These are phyloP conservation scores for Bruguiera sexangula DNA, from an alignment of 345 rosid genomes.

Conservation along the genomic window DNA sequence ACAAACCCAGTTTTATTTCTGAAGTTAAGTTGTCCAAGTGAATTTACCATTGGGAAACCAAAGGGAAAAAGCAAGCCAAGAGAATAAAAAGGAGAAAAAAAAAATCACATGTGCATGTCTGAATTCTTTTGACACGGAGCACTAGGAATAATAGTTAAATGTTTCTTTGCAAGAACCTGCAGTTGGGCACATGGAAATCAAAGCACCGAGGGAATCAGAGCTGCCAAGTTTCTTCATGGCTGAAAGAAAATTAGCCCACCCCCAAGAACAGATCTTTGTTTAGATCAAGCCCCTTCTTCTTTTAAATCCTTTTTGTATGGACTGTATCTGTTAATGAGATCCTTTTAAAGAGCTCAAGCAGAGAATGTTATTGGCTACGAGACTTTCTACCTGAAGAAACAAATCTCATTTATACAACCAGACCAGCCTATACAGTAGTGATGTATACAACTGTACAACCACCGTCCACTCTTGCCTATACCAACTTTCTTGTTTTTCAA, in stretches of 20 bases:
- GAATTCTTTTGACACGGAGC: constrained; percentile 15
- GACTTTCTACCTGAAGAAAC: constrained; percentile 18
- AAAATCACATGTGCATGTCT: constrained; percentile 18
- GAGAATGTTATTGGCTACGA: neutral
- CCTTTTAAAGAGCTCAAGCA: neutral
- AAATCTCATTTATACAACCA: constrained; percentile 25
- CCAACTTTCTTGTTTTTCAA: constrained; percentile 30
- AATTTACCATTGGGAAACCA: too few species aligned
- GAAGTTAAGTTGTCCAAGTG: too few species aligned
- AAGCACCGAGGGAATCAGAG: constrained; percentile 83
- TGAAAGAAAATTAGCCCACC: constrained; percentile 6
- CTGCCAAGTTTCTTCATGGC: constrained; percentile 84
- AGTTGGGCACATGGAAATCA: constrained; percentile 70
- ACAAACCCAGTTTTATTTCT: too few species aligned
- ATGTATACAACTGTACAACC: constrained; percentile 25
- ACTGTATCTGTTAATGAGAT: neutral
- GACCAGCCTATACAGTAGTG: constrained; percentile 34
- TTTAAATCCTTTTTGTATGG: neutral
- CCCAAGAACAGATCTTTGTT: constrained; percentile 22
- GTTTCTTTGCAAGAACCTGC: constrained; percentile 46
- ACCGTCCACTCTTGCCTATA: constrained; percentile 19
- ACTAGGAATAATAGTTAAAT: constrained; percentile 11
- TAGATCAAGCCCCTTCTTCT: constrained; percentile 14
- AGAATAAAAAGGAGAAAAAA: too few species aligned
- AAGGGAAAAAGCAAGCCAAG: too few species aligned